Conservation (phyloP, 257 asterid genomes). For the Marsdenia floribunda region DNA sequence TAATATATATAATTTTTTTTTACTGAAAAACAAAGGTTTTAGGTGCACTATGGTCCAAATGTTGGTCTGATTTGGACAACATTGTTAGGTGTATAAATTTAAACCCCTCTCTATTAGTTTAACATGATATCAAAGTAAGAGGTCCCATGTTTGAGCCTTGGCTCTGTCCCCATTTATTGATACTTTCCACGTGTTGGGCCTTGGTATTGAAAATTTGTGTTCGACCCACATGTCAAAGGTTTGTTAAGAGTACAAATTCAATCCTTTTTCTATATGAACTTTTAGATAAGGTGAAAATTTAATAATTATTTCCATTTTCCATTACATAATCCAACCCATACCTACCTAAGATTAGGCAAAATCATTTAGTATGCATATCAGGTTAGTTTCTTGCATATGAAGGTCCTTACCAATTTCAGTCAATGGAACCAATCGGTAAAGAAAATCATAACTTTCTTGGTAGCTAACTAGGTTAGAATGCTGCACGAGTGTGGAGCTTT, state of each 20-base stretch:
- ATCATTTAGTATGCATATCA: background rate
- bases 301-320: background rate
- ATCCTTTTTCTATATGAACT: no score
- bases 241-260: no score
- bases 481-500: background rate
- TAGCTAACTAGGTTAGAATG: background rate
- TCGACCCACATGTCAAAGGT: no score
- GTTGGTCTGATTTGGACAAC: background rate
- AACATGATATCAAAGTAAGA: no score
- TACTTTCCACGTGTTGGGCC: no score
- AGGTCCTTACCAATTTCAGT: no score
- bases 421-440: background rate
- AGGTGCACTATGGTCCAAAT: conserved; percentile 2
- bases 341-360: background rate
- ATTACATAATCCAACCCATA: background rate
- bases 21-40: conserved; percentile 3
- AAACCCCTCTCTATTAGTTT: no score
- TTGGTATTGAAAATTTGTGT: no score
- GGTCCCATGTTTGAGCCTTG: no score
- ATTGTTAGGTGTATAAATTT: background rate
- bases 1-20: background rate
- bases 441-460: background rate
- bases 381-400: background rate
- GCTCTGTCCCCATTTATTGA: no score
- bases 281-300: no score